These are phyloP conservation scores for Mycosphaerella sp. DNA, from an alignment of 2,329 filamentous ascomycete genomes.

Conservation along the genomic window DNA sequence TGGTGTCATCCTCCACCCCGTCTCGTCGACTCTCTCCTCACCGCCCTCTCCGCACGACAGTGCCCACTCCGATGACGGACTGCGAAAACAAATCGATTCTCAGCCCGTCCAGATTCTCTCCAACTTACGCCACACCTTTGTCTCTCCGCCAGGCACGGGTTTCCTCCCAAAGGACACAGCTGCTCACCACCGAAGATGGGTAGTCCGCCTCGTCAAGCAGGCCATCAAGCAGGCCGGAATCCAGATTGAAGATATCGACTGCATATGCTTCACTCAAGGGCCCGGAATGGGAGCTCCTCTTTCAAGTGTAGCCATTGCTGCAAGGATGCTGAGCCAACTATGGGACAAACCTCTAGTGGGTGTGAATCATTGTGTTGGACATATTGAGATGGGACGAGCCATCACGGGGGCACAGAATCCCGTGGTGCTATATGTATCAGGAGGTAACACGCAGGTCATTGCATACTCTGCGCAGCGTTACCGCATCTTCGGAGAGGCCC, in stretches of 20 bases:
- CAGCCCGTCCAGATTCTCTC: conserved; percentile 65
- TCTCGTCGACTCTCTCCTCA: conserved; percentile 27
- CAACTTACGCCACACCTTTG: conserved; percentile 91
- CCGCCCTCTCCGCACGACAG: conserved; percentile 33
- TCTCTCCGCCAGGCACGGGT: conserved; percentile 83
- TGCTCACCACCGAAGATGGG: conserved; percentile 79
- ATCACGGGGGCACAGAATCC: conserved; percentile 89
- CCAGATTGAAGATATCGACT: conserved; percentile 63
- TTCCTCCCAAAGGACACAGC: conserved; percentile 97
- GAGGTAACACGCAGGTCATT: conserved; percentile 96
- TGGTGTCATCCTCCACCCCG: conserved; percentile 76
- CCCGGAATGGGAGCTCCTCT: conserved; percentile 96
- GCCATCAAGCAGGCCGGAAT: conserved; percentile 66
- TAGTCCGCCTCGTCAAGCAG: conserved; percentile 71
- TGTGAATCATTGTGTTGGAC: conserved; percentile 96
- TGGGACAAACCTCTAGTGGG: conserved; percentile 88
- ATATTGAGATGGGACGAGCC: conserved; percentile 95
- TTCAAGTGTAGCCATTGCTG: conserved; percentile 77
- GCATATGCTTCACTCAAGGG: conserved; percentile 91
- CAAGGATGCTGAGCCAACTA: conserved; percentile 70
- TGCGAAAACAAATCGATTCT: conserved; percentile 21
- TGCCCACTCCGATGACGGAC: conserved; percentile 30
- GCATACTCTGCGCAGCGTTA: conserved; percentile 92
- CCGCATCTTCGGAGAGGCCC: conserved; percentile 94
- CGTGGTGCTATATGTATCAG: conserved; percentile 90